These are phyloP conservation scores for Biscogniauxia sp. DNA, from an alignment of 2,329 filamentous ascomycete species.

Conservation along the genomic window DNA sequence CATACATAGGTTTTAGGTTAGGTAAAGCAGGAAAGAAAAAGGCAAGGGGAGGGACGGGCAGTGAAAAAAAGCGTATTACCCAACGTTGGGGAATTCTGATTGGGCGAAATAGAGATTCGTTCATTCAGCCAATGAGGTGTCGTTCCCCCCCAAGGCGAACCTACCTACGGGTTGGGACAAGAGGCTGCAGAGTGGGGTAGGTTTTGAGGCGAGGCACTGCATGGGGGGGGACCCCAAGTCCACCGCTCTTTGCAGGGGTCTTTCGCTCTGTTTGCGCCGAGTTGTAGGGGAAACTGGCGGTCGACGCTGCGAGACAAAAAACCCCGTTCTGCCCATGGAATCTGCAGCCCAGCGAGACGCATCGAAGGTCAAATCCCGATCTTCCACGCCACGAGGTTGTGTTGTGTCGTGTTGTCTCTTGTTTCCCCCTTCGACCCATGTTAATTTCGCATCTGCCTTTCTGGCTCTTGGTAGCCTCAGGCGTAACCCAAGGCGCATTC, in stretches of 20 bases:
- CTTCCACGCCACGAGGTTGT: slow-evolving; percentile 23
- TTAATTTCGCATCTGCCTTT: neutral
- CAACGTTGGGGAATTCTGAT: neutral
- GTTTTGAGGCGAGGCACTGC: neutral
- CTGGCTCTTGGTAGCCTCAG: slow-evolving; percentile 17
- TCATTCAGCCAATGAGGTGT: slow-evolving; percentile 14
- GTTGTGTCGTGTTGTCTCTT: slow-evolving; percentile 3
- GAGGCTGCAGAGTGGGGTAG: slow-evolving; percentile 10
- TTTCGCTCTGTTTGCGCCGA: slow-evolving; percentile 23
- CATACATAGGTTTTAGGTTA: no score
- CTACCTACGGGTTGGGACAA: slow-evolving; percentile 12
- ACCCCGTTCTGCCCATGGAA: slow-evolving; percentile 1
- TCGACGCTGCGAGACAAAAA: slow-evolving; percentile 22
- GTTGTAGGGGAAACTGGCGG: slow-evolving; percentile 33
- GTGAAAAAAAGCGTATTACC: neutral
- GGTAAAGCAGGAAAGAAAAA: no score
- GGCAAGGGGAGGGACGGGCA: neutral
- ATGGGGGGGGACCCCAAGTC: slow-evolving; percentile 22
- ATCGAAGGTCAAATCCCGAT: slow-evolving; percentile 24
- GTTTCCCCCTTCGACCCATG: neutral
- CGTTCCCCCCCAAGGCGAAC: neutral
- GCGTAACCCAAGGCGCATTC: slow-evolving; percentile 21
- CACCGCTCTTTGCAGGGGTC: slow-evolving; percentile 34
- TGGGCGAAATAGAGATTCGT: slow-evolving; percentile 6
- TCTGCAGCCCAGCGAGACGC: slow-evolving; percentile 21